Evolutionary conservation across 371 early-diverging fungal genomes (phyloP), one percentile per base, ranked within the genome.

Genomic region (Dichotomocladium elegans): DNA sequence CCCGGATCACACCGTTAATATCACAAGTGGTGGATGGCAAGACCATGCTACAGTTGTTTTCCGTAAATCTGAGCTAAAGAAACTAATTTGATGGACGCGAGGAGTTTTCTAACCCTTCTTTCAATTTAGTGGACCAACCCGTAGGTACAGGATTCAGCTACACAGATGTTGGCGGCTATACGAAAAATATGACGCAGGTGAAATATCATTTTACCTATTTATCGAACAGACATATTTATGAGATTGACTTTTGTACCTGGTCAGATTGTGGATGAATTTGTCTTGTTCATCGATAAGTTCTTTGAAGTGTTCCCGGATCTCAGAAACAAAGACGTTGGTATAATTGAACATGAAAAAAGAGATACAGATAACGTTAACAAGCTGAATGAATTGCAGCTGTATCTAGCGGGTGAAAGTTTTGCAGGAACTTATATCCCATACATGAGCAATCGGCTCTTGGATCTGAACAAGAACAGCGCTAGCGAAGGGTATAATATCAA

Each of bases 391-490:
- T 12, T 1, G 30, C 55, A 91, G 82, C 24, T 94, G 10, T 91
- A 90, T 63, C 52, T 94, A 9, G 81, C 89, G 22, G 94, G 94
- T 17, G 94, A 94, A 66, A 90, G 91, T 56, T 94, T 58, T 71
- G 94, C 93, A 0, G 94, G 94, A 10, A 81, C 82, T 0, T 94
- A 88, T 68, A 85, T 94, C 46, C 94, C 94, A 4, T 89, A 91
- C 56, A 80, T 92, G 51, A 84, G 86, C 10, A 25, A 57, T 1
- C 74, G 66, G 8, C 68, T 91, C 4, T 37, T 91, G 24, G 69
- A 77, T n/a, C 44, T 70, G 11, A 87, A 87, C 47, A 58, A 64
- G n/a, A 54, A 69, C 15, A 52, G 66, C 14, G 58, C 34, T 15
- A 28, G 9, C 57, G 17, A 51, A 51, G 40, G 76, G 60, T 77